phyloP scores from a whole-genome alignment of 106 monocot species.

The Iris macrosiphon region DNA sequence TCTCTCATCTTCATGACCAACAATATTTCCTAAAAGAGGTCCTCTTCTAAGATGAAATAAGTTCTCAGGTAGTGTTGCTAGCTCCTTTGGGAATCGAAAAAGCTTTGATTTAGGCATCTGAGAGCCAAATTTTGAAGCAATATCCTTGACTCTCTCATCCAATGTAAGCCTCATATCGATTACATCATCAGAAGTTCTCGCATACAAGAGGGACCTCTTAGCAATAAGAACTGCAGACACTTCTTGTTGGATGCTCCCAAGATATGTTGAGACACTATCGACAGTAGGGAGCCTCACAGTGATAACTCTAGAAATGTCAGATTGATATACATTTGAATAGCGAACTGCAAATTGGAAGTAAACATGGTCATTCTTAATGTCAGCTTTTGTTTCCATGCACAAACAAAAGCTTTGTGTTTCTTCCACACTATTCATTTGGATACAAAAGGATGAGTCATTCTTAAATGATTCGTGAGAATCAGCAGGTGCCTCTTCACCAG shows the following conservation, averaged over 20 bases:
- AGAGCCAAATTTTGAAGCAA: conserved; percentile 78
- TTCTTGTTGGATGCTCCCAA: conserved; percentile 74
- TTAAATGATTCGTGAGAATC: conserved; percentile 90
- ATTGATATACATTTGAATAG: conserved; percentile 75
- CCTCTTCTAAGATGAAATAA: conserved; percentile 94
- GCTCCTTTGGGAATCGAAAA: conserved; percentile 69
- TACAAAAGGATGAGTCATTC: conserved; percentile 71
- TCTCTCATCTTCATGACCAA: conserved; percentile 98
- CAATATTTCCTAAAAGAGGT: conserved; percentile 81
- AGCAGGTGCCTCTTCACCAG: conserved; percentile 81
- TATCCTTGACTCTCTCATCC: conserved; percentile 93
- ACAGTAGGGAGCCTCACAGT: conserved; percentile 84
- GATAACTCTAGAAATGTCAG: conserved; percentile 85
- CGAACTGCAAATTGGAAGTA: conserved; percentile 88
- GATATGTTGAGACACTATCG: conserved; percentile 72
- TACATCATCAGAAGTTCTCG: conserved; percentile 54
- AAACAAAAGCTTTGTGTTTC: conserved; percentile 88
- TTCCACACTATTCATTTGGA: conserved; percentile 94
- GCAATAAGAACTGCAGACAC: conserved; percentile 78
- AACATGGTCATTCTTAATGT: conserved; percentile 67
- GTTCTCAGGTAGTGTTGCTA: conserved; percentile 69
- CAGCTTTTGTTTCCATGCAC: conserved; percentile 79
- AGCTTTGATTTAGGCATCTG: conserved; percentile 73
- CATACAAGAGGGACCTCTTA: conserved; percentile 74
- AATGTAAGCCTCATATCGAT: conserved; percentile 62